Evolutionary conservation across 1,139 yeast species (phyloP).

Genomic region (Diutina mesorugosa): DNA sequence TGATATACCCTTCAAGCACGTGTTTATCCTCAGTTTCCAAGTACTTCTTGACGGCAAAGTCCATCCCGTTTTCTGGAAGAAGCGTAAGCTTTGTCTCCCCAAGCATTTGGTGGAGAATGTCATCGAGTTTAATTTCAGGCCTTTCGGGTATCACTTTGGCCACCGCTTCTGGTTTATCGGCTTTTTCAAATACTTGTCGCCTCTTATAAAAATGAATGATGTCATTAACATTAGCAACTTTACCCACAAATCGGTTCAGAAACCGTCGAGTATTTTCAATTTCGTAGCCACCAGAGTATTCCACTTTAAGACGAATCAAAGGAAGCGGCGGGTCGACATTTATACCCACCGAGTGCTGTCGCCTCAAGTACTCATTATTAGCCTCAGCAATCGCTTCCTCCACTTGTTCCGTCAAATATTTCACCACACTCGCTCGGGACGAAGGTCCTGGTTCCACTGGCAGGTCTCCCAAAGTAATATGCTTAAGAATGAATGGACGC

Average conservation of each 20-base stretch:
- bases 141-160: slow-evolving; percentile 2
- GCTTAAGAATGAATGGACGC: slow-evolving; percentile 72
- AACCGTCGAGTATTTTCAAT: slow-evolving; percentile 85
- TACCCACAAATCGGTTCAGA: slow-evolving; percentile 81
- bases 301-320: slow-evolving; percentile 68
- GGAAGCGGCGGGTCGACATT: slow-evolving; percentile 45
- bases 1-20: slow-evolving; percentile 57
- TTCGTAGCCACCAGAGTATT: slow-evolving; percentile 76
- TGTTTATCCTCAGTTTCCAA: slow-evolving; percentile 76
- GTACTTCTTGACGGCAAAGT: slow-evolving; percentile 56
- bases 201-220: slow-evolving; percentile 61
- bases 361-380: slow-evolving; percentile 8
- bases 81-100: slow-evolving; percentile 50
- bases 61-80: slow-evolving; percentile 67
- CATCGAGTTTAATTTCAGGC: slow-evolving; percentile 36
- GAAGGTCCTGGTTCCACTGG: slow-evolving; percentile 54
- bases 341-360: slow-evolving; percentile 10
- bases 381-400: slow-evolving; percentile 32
- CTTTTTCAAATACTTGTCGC: slow-evolving; percentile 3
- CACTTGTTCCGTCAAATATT: slow-evolving; percentile 52
- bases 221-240: slow-evolving; percentile 81
- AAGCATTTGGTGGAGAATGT: slow-evolving; percentile 33
- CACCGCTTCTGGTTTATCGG: slow-evolving; percentile 8
- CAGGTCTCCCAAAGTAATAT: slow-evolving; percentile 40
- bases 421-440: slow-evolving; percentile 57